phyloP scores from a whole-genome alignment of 352 stramenopile species.

The Pythium chondricola region DNA sequence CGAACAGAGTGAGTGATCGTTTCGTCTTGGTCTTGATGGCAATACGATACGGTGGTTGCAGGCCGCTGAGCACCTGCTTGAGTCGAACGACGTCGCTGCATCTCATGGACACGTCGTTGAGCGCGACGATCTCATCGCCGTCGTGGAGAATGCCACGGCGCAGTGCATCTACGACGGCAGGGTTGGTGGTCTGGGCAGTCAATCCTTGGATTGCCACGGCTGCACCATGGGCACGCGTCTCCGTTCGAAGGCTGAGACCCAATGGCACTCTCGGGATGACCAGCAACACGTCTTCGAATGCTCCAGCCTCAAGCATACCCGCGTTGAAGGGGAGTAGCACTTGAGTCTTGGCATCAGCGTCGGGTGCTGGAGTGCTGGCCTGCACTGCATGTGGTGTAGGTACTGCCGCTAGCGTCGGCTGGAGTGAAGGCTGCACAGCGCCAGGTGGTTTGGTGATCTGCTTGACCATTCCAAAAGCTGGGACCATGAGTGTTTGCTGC shows the following conservation, averaged over 20 bases:
- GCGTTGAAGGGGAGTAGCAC: conserved; percentile 10
- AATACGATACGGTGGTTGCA: conserved; percentile 37
- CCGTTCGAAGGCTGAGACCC: conserved; percentile 39
- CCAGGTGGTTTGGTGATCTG: conserved; percentile 9
- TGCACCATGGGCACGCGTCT: conserved; percentile 12
- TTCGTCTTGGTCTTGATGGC: conserved; percentile 47
- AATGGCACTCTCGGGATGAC: conserved; percentile 45
- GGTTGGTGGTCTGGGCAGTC: conserved; percentile 26
- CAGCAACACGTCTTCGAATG: conserved; percentile 57
- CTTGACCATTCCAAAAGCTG: conserved; percentile 17
- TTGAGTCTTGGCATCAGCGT: conserved; percentile 7
- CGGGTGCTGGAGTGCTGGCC: background rate
- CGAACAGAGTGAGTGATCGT: conserved; percentile 18
- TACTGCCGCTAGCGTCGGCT: background rate
- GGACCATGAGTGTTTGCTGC: conserved; percentile 16
- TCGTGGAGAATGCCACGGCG: conserved; percentile 44
- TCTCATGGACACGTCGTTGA: conserved; percentile 48
- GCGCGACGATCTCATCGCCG: conserved; percentile 53
- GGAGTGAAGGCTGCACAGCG: background rate
- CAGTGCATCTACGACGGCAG: conserved; percentile 34
- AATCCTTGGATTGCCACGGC: conserved; percentile 10
- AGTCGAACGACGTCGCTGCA: conserved; percentile 23
- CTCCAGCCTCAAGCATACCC: conserved; percentile 1
- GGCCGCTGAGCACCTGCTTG: conserved; percentile 25
- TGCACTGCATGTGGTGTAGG: background rate